phyloP scores from a whole-genome alignment of 768 basidiomycete genomes.

The Serendipita sp. region DNA sequence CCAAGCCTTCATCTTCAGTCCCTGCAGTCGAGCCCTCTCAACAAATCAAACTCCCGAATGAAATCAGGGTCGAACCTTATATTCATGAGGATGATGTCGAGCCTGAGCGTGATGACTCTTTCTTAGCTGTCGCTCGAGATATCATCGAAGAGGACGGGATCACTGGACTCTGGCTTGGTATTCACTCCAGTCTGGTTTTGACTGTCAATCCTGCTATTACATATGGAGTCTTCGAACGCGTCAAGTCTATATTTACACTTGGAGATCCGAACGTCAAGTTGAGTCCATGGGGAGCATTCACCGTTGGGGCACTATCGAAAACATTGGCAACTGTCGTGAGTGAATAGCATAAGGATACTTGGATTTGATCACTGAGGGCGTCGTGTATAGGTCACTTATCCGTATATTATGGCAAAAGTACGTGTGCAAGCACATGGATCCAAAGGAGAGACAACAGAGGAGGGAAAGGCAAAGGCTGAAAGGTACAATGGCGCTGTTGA shows the following conservation, averaged over 20 bases:
- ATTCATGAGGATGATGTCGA: slow-evolving; percentile 2
- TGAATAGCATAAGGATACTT: slow-evolving; percentile 12
- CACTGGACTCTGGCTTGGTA: slow-evolving; percentile 79
- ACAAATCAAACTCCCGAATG: neutral
- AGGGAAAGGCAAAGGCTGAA: slow-evolving; percentile 14
- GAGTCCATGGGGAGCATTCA: slow-evolving; percentile 62
- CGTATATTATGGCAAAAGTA: slow-evolving; percentile 94
- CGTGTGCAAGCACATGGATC: slow-evolving; percentile 57
- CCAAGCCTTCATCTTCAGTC: neutral
- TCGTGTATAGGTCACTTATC: slow-evolving; percentile 64
- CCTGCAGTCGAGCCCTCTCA: neutral
- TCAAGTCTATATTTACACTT: slow-evolving; percentile 58
- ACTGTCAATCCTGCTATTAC: slow-evolving; percentile 98
- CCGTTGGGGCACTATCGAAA: slow-evolving; percentile 86
- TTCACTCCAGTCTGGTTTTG: slow-evolving; percentile 84
- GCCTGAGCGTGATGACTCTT: slow-evolving; percentile 40
- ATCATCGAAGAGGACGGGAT: slow-evolving; percentile 83
- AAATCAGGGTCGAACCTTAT: neutral
- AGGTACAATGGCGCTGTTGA: slow-evolving; percentile 61
- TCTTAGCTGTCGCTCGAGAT: slow-evolving; percentile 64
- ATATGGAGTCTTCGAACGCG: slow-evolving; percentile 84
- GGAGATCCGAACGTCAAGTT: slow-evolving; percentile 38
- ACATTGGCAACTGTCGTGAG: slow-evolving; percentile 87
- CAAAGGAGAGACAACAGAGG: slow-evolving; percentile 32
- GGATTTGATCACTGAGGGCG: neutral